Evolutionary conservation across 495 filamentous ascomycete species (phyloP), one percentile per base, ranked within the genome.

Genomic region (Podospora conica): DNA sequence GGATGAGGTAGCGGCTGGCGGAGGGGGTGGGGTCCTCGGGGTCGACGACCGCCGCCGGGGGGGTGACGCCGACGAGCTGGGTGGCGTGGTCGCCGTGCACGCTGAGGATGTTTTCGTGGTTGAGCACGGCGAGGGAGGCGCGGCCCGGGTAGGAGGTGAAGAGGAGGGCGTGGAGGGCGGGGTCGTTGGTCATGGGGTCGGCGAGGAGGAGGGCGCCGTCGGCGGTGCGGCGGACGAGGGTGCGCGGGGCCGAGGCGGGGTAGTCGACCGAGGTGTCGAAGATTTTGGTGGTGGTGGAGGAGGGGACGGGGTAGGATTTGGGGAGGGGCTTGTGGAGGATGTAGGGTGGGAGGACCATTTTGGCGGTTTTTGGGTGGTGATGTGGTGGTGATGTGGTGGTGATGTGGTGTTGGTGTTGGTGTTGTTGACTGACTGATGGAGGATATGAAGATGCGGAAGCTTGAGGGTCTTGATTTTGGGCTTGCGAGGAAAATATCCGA

Each of bases 61-160:
- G 53, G 27, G 12, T 7, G 40, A 12, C 40, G 40, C 40, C 40
- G 15, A 66, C 18, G 12, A 54, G 31, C 0, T 71, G 55, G 28
- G 69, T 55, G 20, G 66, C 40, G 31, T 73, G 48, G 31, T 65
- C 66, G 53, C 74, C 73, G 60, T 71, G 69, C 21, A 81, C 33
- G 8, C 65, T 75, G 8, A 81, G 67, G 3, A 82, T 60, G 69
- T 81, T 80, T 48, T 79, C 74, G 57, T 82, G 79, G 65, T 81
- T 81, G 33, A 82, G 65, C 6, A 82, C 48, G 20, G 55, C 31
- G 9, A 64, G 58, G 10, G 74, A 29, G 1, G 68, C 57, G 9
- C 62, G 25, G 29, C 27, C 63, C 3, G 71, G 70, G 28, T 68
- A 66, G 57, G 40, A 54, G 15, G 6, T 4, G 24, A 64, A 31